Percentiles rank a stretch among this genome's conserved stretches.
phyloP scores from a whole-genome alignment of 2,329 filamentous ascomycete genomes.

The Colletotrichum gigasporum region DNA sequence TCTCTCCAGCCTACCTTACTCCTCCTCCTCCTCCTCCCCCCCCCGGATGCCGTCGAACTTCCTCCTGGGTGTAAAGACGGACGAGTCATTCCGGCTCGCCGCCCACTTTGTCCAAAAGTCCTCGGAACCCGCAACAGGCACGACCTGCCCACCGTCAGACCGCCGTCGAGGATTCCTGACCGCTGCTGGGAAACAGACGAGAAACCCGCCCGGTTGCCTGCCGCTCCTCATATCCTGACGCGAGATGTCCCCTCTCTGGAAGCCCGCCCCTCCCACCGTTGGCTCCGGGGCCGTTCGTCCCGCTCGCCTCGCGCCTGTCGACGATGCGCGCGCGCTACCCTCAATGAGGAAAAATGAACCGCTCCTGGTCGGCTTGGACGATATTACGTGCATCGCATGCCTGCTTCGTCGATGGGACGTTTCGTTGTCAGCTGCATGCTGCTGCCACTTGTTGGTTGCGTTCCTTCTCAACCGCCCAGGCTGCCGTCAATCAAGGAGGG shows the following conservation, averaged over 20 bases:
- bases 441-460: background rate
- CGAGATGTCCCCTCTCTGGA: background rate
- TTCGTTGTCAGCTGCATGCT: background rate
- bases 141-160: background rate
- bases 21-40: background rate
- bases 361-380: conserved; percentile 9
- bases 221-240: conserved; percentile 6
- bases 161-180: conserved; percentile 14
- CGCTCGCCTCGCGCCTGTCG: conserved; percentile 5
- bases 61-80: background rate
- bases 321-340: conserved; percentile 11
- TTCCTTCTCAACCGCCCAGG: no score
- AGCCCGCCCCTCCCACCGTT: background rate
- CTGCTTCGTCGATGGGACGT: background rate
- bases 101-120: background rate
- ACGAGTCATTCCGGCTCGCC: conserved; percentile 14
- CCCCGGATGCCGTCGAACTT: background rate
- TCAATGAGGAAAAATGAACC: conserved; percentile 14
- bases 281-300: background rate
- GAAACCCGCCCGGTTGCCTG: background rate
- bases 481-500: no score
- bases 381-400: conserved; percentile 16
- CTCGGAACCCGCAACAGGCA: conserved; percentile 3
- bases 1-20: background rate
- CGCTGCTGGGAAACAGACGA: background rate